These are phyloP conservation scores for Diaporthe vexans DNA, from an alignment of 2,329 filamentous ascomycete species.

Conservation along the genomic window DNA sequence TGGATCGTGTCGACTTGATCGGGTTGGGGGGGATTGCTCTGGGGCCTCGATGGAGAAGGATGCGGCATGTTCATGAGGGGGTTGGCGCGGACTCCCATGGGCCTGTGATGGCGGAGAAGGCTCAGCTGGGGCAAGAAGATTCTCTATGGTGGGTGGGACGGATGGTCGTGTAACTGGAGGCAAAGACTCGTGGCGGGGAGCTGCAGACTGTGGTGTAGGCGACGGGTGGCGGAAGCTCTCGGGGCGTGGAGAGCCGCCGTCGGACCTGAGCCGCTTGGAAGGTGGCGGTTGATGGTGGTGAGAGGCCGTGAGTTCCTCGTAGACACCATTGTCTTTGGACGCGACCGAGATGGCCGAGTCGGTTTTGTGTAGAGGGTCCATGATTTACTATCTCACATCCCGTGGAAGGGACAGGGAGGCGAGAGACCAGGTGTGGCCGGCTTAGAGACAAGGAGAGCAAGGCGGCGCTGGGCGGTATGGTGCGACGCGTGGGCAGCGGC, in stretches of 20 bases:
- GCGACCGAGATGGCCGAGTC: conserved; percentile 43
- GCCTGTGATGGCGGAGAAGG: background rate
- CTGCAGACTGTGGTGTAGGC: background rate
- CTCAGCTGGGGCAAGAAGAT: conserved; percentile 31
- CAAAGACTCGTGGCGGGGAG: conserved; percentile 7
- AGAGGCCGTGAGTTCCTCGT: conserved; percentile 13
- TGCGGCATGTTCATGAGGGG: background rate
- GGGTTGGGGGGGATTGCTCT: conserved; percentile 15
- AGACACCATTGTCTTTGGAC: conserved; percentile 33
- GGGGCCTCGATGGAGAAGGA: background rate
- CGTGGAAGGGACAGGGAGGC: conserved; percentile 1
- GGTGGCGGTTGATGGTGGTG: conserved; percentile 8
- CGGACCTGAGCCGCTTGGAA: conserved; percentile 14
- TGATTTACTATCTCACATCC: conserved; percentile 21
- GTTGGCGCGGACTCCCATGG: background rate
- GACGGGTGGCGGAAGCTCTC: background rate
- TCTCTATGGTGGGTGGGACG: conserved; percentile 10
- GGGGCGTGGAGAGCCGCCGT: conserved; percentile 3
- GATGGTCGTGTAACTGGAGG: conserved; percentile 24
- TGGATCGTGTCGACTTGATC: background rate
- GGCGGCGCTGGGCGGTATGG: conserved; percentile 8
- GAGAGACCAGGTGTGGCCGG: background rate
- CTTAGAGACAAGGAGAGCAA: background rate
- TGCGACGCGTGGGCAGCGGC: background rate
- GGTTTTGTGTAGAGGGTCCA: conserved; percentile 42